phyloP scores from a whole-genome alignment of 192 early-diverging fungal species.

The Lobulomyces angularis region DNA sequence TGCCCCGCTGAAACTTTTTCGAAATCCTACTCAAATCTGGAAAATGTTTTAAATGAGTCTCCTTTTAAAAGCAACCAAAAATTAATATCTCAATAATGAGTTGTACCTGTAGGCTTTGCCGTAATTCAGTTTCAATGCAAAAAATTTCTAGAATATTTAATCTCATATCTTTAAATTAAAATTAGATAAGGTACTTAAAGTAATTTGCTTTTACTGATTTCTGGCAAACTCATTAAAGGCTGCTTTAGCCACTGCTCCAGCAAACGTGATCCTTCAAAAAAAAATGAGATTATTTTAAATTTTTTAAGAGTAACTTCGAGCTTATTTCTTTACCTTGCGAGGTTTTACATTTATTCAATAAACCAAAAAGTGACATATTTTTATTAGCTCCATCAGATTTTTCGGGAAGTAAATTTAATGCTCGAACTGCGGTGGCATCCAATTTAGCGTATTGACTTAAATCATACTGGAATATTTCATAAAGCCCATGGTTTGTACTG shows the following conservation, averaged over 20 bases:
- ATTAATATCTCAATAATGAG: neutral
- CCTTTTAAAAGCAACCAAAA: conserved; percentile 23
- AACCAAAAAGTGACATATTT: conserved; percentile 61
- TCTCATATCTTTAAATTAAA: conserved; percentile 8
- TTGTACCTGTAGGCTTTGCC: conserved; percentile 41
- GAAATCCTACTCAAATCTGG: conserved; percentile 85
- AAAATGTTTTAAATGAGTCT: conserved; percentile 62
- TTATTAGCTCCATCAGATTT: conserved; percentile 56
- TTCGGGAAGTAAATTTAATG: conserved; percentile 73
- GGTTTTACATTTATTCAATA: conserved; percentile 84
- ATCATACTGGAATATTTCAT: conserved; percentile 55
- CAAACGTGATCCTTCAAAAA: conserved; percentile 63
- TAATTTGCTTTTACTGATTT: conserved; percentile 43
- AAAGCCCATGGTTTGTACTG: conserved; percentile 69
- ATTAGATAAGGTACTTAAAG: neutral
- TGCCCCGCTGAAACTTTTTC: conserved; percentile 67
- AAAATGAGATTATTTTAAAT: too few relatives aligned
- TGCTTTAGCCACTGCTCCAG: conserved; percentile 88
- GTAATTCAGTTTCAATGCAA: conserved; percentile 25
- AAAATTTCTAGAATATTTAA: neutral
- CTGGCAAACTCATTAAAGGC: conserved; percentile 57
- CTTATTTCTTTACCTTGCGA: too few relatives aligned
- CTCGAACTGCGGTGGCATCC: conserved; percentile 77
- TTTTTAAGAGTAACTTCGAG: too few relatives aligned
- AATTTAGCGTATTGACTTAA: conserved; percentile 83